These are phyloP conservation scores for Ustulina deusta DNA, from an alignment of 2,329 filamentous ascomycete species.

Conservation along the genomic window DNA sequence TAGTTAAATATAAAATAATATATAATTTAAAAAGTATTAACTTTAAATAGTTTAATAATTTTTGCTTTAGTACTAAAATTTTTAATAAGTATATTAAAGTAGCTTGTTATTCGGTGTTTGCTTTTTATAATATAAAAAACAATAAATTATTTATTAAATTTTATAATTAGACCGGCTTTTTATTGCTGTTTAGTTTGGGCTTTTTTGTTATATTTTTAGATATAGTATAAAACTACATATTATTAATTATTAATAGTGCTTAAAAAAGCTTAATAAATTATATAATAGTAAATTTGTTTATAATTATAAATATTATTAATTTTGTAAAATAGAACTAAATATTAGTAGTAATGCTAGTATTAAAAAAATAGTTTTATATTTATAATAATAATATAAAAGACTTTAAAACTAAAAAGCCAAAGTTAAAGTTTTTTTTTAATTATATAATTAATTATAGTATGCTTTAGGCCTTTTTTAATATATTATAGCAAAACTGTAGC, in stretches of 20 bases:
- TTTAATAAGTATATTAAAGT: not conserved
- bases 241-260: not conserved
- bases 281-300: not conserved
- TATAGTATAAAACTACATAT: not conserved
- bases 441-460: not conserved
- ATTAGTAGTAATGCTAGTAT: not conserved
- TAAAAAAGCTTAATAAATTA: not conserved
- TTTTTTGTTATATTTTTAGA: not conserved
- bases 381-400: slow-evolving; percentile 3
- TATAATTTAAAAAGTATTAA: not conserved
- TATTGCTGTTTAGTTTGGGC: not conserved
- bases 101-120: too few relatives aligned
- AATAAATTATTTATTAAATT: not conserved
- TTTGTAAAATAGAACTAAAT: not conserved
- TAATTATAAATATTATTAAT: too few relatives aligned
- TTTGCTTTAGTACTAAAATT: not conserved
- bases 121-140: too few relatives aligned
- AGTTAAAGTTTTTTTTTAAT: not conserved
- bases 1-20: not conserved
- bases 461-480: not conserved
- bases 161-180: not conserved
- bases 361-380: not conserved
- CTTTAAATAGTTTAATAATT: not conserved
- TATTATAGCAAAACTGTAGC: too few relatives aligned
- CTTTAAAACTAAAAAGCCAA: not conserved